These are phyloP conservation scores for Aureobasidium lini DNA, from an alignment of 2,329 filamentous ascomycete genomes.

Conservation along the genomic window DNA sequence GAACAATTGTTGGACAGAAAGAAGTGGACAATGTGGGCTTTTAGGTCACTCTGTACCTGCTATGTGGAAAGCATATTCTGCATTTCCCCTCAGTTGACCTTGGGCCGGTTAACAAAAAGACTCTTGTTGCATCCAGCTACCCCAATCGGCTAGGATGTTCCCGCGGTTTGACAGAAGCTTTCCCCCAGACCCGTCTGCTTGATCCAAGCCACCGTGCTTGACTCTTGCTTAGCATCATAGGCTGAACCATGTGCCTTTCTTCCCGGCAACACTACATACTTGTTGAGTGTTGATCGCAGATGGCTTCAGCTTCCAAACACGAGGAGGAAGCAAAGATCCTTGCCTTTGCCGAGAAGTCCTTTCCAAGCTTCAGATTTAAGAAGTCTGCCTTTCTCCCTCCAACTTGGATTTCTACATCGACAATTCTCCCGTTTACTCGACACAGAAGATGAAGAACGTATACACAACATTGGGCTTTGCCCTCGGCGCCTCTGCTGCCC, in stretches of 20 bases:
- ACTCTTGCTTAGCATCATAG: conserved; percentile 11
- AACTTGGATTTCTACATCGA: background rate
- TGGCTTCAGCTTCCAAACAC: background rate
- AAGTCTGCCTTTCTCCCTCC: background rate
- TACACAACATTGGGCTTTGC: conserved; percentile 14
- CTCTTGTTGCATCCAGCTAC: background rate
- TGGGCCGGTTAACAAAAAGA: background rate
- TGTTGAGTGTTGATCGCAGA: conserved; percentile 3
- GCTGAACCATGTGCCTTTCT: background rate
- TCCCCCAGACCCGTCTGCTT: background rate
- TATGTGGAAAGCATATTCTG: background rate
- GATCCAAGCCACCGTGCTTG: background rate
- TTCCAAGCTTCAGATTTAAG: background rate
- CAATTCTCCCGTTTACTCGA: conserved; percentile 5
- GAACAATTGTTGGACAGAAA: background rate
- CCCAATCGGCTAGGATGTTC: background rate
- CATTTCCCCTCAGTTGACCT: background rate
- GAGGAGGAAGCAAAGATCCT: background rate
- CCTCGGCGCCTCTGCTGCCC: conserved; percentile 13
- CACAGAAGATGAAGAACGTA: conserved; percentile 12
- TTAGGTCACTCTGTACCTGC: background rate
- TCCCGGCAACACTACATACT: background rate
- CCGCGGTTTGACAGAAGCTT: background rate
- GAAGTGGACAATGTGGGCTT: background rate
- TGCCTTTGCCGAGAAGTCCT: background rate